Base-by-base conservation (phyloP, 306 rosid genomes). In the Cucurbita maxima region DNA sequence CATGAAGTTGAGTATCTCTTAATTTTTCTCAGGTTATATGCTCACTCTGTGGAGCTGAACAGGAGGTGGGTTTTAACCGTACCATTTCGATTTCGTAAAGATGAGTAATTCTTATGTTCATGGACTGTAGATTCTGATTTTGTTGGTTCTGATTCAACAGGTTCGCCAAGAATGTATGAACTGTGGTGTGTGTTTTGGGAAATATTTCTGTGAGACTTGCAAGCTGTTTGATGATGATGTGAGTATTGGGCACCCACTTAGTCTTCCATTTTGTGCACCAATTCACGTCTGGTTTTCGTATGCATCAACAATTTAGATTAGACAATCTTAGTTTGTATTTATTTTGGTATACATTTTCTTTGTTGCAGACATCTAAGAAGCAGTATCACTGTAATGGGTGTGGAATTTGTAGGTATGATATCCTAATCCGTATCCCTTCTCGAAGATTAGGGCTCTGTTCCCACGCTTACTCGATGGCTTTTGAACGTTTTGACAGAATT, bases 161-260 rank as follows among this genome's bases (percentile, higher is more conserved):
- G 93, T 87, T 83, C 90, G 68, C 80, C 96, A 93, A 79, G 77
- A 83, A 72, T 93, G 96, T 79, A 71, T 81, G 15, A 90, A 85
- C 45, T 93, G 96, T 79, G 96, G 96, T 76, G 96, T 93, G 20
- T 88, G 96, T 43, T 88, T 90, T 92, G 92, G 92, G 20, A 88
- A 87, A 59, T 90, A 88, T 84, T 93, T 86, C 77, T 93, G 96
- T n/a, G 86, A 66, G 71, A 72, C 76, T 1, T 93, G 96, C 90
- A 93, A 90, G 79, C 87, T 93, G 45, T 88, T 87, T 75, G 93
- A 93, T 80, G 96, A 93, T 66, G 96, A 93, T 86, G 96, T 89
- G 71, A 88, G 96, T 81, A 43, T 38, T 12, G 9, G 10, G 11
- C 72, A 6, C 19, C 77, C 79, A 58, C 61, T 74, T 50, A 57